These are phyloP conservation scores for Mrakia hoshinonis DNA, from an alignment of 768 basidiomycete species.

Conservation along the genomic window DNA sequence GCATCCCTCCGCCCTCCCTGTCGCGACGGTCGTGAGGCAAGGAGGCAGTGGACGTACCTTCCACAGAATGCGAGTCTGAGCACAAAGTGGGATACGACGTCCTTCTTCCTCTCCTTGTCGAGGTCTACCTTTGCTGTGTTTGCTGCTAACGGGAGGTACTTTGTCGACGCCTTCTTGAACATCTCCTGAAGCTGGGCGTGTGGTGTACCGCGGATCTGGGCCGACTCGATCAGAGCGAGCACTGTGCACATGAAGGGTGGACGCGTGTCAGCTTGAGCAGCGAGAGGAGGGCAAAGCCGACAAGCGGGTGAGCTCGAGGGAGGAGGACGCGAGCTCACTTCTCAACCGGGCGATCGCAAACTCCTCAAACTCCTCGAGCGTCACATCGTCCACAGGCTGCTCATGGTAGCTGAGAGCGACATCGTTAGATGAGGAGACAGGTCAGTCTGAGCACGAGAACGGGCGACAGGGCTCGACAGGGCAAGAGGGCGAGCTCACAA, in stretches of 20 bases:
- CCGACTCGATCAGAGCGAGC: slow-evolving; percentile 84
- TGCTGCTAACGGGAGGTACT: slow-evolving; percentile 64
- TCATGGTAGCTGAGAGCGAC: slow-evolving; percentile 65
- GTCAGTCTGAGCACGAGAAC: slow-evolving; percentile 2
- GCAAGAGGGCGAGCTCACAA: slow-evolving; percentile 49
- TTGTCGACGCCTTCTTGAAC: slow-evolving; percentile 56
- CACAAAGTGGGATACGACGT: slow-evolving; percentile 89
- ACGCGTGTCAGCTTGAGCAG: slow-evolving; percentile 31
- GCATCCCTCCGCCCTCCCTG: background rate
- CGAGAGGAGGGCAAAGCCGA: background rate
- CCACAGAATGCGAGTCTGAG: slow-evolving; percentile 89
- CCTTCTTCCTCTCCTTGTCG: slow-evolving; percentile 63
- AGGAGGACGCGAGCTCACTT: slow-evolving; percentile 31
- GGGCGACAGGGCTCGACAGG: background rate
- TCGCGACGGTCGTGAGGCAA: background rate
- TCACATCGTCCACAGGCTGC: slow-evolving; percentile 79
- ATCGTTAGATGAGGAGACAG: background rate
- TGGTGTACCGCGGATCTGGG: slow-evolving; percentile 69
- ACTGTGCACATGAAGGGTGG: slow-evolving; percentile 42
- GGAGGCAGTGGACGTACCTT: slow-evolving; percentile 55
- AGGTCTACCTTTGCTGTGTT: slow-evolving; percentile 50
- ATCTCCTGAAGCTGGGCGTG: slow-evolving; percentile 66
- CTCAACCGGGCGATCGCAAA: slow-evolving; percentile 80
- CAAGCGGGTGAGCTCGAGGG: background rate
- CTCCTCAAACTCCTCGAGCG: slow-evolving; percentile 88